phyloP scores from a whole-genome alignment of 306 rosid species.

The Castanopsis chinensis region DNA sequence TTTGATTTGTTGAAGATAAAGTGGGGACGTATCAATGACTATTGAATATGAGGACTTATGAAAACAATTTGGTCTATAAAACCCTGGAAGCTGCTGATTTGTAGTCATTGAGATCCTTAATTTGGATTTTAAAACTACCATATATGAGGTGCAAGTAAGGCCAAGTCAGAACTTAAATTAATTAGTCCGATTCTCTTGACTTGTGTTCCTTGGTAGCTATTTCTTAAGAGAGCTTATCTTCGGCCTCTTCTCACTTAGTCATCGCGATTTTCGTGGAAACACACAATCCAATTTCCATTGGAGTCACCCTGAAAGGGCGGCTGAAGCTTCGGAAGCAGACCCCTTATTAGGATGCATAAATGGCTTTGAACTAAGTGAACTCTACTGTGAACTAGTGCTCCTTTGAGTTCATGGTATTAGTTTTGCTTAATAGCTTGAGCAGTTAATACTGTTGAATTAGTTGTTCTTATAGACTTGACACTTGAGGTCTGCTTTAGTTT shows the following conservation, averaged over 20 bases:
- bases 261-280: constrained; percentile 25
- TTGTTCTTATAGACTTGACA: constrained; percentile 1
- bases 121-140: constrained; percentile 37
- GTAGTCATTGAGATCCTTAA: constrained; percentile 50
- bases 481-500: constrained; percentile 22
- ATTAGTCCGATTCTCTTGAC: constrained; percentile 30
- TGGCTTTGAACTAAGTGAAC: constrained; percentile 32
- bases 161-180: constrained; percentile 24
- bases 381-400: constrained; percentile 4
- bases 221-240: constrained; percentile 19
- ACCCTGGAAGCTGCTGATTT: constrained; percentile 34
- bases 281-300: constrained; percentile 20
- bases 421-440: constrained; percentile 23
- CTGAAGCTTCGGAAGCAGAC: constrained; percentile 51
- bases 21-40: constrained; percentile 18
- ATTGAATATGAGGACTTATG: constrained; percentile 34
- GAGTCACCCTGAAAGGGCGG: constrained; percentile 35
- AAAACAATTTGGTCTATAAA: constrained; percentile 30
- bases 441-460: constrained; percentile 6
- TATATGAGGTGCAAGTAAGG: constrained; percentile 17
- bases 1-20: constrained; percentile 45
- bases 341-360: constrained; percentile 36
- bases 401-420: constrained; percentile 26
- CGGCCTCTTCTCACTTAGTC: constrained; percentile 23
- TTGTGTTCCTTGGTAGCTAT: constrained; percentile 28